Evolutionary conservation across 169 alveolate species (phyloP).

Genomic region (Plasmodium gonderi): DNA sequence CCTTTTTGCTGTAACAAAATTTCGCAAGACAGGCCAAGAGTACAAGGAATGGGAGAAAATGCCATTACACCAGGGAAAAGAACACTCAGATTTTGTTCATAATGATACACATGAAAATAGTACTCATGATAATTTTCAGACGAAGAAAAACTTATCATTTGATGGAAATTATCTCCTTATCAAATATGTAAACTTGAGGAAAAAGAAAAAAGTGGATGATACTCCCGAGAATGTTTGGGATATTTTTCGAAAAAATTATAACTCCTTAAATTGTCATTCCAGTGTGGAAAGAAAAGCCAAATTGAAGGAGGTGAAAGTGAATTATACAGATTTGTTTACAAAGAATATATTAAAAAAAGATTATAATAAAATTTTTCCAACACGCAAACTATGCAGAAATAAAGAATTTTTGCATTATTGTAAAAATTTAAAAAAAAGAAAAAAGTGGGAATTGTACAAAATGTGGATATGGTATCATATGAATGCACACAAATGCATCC

Average conservation of each 20-base stretch:
- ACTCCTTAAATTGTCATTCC: background rate
- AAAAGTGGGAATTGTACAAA: background rate
- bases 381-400: background rate
- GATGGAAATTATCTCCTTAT: background rate
- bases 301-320: background rate
- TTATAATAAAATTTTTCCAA: background rate
- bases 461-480: slow-evolving; percentile 24
- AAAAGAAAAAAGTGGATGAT: background rate
- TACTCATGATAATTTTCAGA: background rate
- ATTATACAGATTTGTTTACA: background rate
- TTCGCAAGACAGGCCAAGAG: no score
- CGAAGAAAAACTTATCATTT: background rate
- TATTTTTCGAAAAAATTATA: no score
- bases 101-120: background rate
- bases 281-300: background rate
- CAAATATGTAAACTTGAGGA: background rate
- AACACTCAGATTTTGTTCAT: background rate
- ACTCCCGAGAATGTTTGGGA: background rate
- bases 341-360: background rate
- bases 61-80: background rate
- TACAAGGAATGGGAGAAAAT: no score
- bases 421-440: slow-evolving; percentile 3
- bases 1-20: background rate
- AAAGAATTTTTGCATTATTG: slow-evolving; percentile 16
- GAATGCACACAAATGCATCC: slow-evolving; percentile 9